Conservation (phyloP, 1,284 basidiomycete genomes). For the Coniophora puteana region DNA sequence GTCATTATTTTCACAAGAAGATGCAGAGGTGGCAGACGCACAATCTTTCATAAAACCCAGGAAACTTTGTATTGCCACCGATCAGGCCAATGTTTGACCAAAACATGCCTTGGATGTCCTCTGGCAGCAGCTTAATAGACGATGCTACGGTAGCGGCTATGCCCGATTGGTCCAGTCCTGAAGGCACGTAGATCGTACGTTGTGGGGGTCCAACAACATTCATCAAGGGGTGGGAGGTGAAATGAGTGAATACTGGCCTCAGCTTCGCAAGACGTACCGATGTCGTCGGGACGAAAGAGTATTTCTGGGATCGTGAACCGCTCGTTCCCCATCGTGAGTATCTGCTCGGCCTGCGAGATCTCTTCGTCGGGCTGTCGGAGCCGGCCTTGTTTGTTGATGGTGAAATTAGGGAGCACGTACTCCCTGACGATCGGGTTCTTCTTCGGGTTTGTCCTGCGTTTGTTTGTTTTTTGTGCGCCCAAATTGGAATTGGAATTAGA, state of each 20-base stretch:
- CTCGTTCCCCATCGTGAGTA: conserved; percentile 86
- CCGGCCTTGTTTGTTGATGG: conserved; percentile 65
- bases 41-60: conserved; percentile 76
- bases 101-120: conserved; percentile 84
- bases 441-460: conserved; percentile 41
- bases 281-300: conserved; percentile 84
- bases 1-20: conserved; percentile 9
- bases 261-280: conserved; percentile 53
- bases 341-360: conserved; percentile 64
- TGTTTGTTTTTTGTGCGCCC: conserved; percentile 15
- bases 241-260: conserved; percentile 5
- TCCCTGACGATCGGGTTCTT: conserved; percentile 76
- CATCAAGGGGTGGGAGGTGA: conserved; percentile 8
- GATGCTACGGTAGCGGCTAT: conserved; percentile 72
- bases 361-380: conserved; percentile 55
- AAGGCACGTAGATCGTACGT: conserved; percentile 5
- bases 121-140: conserved; percentile 71
- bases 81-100: conserved; percentile 92
- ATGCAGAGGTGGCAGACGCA: conserved; percentile 33
- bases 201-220: conserved; percentile 6
- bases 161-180: conserved; percentile 81
- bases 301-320: conserved; percentile 88
- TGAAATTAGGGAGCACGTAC: conserved; percentile 88
- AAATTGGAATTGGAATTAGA: too few relatives aligned
- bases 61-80: conserved; percentile 78